Base-by-base conservation (phyloP, 192 early-diverging fungal genomes). In the Entrophospora sp. region DNA sequence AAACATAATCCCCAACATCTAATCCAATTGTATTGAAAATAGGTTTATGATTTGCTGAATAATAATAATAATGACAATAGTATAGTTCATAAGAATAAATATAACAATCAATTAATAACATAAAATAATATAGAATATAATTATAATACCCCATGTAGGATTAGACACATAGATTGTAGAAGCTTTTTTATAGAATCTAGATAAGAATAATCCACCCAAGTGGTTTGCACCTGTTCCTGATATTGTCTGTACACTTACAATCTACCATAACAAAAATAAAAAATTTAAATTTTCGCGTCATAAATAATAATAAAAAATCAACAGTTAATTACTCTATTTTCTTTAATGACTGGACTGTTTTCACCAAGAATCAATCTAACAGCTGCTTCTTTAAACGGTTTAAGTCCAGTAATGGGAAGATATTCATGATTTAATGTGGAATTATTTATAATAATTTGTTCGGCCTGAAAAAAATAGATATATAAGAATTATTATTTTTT, bases 191-290 rank as follows among this genome's bases (percentile, higher is more conserved):
- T 83, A 88, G 71, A 89, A 92, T 63, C 85, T 77, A 56, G 76
- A 70, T 59, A 99, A 79, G 68, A 99, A 93, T 40, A 83, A 81
- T 2, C 90, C 93, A 37, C 85, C 96, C 8, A 93, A 74, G 56
- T 91, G 87, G 51, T 85, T 83, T 14, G 96, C 96, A 38, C 96
- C 96, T 2, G 95, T 93, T 37, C 96, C 96, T 7, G 95, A 97
- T 71, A 99, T 94, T 25, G 91, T 89, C 75, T 99, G 96, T 55
- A 87, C 83, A 5, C 82, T 79, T 24, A 73, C 81, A 4, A 73
- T 66, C 73, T 75, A 36, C 13, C 12, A 25, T 18, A 13, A 46
- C 6, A 31, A 53, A 5, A 53, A 1, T 46, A 40, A 18, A 18
- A 18, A 48, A 48, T 5, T 48, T 18, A 18, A 48, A 48, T 48